A percentile compares a stretch with the other conserved stretches of the same genome.
These are phyloP conservation scores for Salvia sclarea DNA, from an alignment of 305 asterid genomes.

Conservation along the genomic window DNA sequence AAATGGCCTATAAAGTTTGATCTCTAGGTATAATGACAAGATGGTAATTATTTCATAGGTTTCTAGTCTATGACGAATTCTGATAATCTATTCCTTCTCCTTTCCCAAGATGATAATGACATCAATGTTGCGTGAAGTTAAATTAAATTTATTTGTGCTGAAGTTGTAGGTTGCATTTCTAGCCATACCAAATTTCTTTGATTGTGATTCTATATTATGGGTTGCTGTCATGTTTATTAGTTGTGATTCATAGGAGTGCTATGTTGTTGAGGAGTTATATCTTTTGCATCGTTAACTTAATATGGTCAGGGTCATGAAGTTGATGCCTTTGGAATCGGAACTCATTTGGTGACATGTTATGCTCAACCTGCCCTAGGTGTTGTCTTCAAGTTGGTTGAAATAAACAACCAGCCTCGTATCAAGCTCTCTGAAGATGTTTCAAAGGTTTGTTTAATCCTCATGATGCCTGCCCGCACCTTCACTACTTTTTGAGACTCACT, in stretches of 20 bases:
- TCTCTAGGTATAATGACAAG: not conserved
- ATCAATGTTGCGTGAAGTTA: no score
- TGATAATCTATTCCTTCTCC: no score
- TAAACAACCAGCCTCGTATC: slow-evolving; percentile 93
- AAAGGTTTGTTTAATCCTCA: slow-evolving; percentile 60
- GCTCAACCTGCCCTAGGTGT: slow-evolving; percentile 97
- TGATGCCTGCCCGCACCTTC: slow-evolving; percentile 8
- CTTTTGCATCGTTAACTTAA: slow-evolving; percentile 24
- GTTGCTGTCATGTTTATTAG: not conserved
- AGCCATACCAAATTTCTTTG: not conserved
- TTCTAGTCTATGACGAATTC: no score
- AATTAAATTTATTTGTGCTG: no score
- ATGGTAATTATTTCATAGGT: no score
- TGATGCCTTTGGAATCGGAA: slow-evolving; percentile 95
- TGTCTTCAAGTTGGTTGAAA: slow-evolving; percentile 96
- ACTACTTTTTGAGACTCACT: slow-evolving; percentile 23
- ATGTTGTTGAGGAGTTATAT: slow-evolving; percentile 2
- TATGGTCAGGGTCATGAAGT: slow-evolving; percentile 85
- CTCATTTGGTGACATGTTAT: slow-evolving; percentile 95
- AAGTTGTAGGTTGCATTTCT: no score
- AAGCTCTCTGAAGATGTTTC: slow-evolving; percentile 97
- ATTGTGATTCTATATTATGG: not conserved
- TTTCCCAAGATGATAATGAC: no score
- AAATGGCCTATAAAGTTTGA: not conserved
- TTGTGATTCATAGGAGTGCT: not conserved